Base-by-base conservation (phyloP, 23 red algal species). In the Pyropia yezoensis region DNA sequence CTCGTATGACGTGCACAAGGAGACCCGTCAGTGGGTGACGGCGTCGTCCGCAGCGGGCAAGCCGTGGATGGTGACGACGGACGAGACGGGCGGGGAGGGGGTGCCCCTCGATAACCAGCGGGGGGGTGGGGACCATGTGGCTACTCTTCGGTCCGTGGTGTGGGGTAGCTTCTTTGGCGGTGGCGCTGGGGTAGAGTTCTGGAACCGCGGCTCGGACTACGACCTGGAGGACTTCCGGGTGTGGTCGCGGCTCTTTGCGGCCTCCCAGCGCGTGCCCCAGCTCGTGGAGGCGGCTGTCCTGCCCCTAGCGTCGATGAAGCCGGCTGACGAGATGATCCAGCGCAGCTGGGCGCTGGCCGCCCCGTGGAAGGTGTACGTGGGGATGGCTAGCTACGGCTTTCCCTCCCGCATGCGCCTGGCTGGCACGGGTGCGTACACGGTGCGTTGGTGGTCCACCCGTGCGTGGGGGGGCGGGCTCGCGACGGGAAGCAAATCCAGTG, bases 151-250 rank as follows among this genome's bases (percentile, higher is more conserved):
- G 18, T 66, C 66, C 3, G 51, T 82, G 27, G 65, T 56, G 50
- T 82, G 77, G 77, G 77, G 77, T 49, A 61, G 54, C 65, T 69
- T 82, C 16, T 50, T 82, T 64, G 77, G 66, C 66, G 77, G 77
- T 3, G 77, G 65, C 57, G 77, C 51, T 18, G 77, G 77, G 7
- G 53, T 82, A 14, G 77, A 82, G 65, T 66, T 82, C 5, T 82
- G 70, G 45, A 59, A 57, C 17, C 66, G 54, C 17, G 16, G 16
- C 54, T 54, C 57, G 25, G 77, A 82, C 27, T 68, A 82, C 33
- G 62, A 33, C 26, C 65, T 82, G 52, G 65, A 66, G 23, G 66
- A 82, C 57, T 82, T 82, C 19, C 54, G 77, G 57, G 65, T 63
- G 33, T 82, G 70, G 26, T 66, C 70, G 34, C 56, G 50, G 27